These are phyloP conservation scores for Calvatia gigantea DNA, from an alignment of 768 basidiomycete genomes.

Conservation along the genomic window DNA sequence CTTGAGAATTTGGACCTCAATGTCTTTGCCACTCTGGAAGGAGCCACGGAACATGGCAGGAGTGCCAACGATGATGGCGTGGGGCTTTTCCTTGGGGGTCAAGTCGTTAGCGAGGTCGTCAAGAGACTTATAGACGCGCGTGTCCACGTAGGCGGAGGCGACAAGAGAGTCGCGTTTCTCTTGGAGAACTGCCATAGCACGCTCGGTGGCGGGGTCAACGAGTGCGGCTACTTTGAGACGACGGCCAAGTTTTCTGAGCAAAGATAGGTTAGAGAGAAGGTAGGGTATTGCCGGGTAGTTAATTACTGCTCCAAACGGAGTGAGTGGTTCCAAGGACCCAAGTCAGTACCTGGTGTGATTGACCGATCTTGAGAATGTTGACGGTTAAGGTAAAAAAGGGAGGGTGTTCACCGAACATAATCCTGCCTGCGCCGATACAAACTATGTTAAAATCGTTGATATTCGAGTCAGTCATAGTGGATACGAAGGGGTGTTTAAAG, in stretches of 20 bases:
- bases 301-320: conserved; percentile 86
- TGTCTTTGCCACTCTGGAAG: conserved; percentile 68
- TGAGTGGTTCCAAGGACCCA: conserved; percentile 92
- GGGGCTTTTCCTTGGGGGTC: conserved; percentile 62
- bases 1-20: conserved; percentile 85
- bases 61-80: conserved; percentile 84
- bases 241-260: conserved; percentile 80
- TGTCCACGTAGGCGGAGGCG: conserved; percentile 88
- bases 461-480: too few relatives aligned
- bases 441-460: conserved; percentile 89
- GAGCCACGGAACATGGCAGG: conserved; percentile 94
- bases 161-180: conserved; percentile 94
- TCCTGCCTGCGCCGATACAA: conserved; percentile 94
- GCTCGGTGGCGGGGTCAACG: conserved; percentile 86
- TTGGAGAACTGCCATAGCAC: conserved; percentile 74
- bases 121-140: conserved; percentile 78
- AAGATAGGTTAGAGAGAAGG: conserved; percentile 4
- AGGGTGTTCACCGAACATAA: conserved; percentile 90
- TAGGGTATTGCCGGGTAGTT: conserved; percentile 11
- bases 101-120: conserved; percentile 80
- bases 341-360: conserved; percentile 60
- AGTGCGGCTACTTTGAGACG: conserved; percentile 95
- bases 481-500: conserved; percentile 7
- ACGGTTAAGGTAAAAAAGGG: background rate
- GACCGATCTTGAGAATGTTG: conserved; percentile 6